Percentiles rank a stretch among this genome's conserved stretches.
Evolutionary conservation across 768 basidiomycete species (phyloP).

Genomic region (Boletellus sp.): DNA sequence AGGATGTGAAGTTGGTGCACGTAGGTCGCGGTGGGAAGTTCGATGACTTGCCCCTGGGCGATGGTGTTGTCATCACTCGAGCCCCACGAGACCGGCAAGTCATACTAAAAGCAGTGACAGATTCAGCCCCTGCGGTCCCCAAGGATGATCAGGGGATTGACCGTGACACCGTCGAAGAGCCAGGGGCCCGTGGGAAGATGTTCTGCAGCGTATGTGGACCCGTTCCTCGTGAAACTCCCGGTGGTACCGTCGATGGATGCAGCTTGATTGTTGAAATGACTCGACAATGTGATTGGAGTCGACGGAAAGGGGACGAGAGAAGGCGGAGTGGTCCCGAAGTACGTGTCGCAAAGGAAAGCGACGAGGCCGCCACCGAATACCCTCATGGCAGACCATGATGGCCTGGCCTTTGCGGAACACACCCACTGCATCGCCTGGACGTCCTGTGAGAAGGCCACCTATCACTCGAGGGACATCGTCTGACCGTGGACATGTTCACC

Average conservation of each 20-base stretch:
- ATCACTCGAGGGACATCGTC: background rate
- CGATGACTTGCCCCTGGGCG: slow-evolving; percentile 39
- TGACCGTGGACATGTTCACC: slow-evolving; percentile 9
- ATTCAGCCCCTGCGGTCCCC: background rate
- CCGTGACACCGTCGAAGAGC: slow-evolving; percentile 39
- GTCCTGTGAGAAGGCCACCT: background rate
- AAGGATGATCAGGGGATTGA: slow-evolving; percentile 11
- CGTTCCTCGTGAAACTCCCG: slow-evolving; percentile 39
- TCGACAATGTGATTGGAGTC: slow-evolving; percentile 25
- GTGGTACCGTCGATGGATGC: slow-evolving; percentile 37
- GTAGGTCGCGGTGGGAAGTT: slow-evolving; percentile 30
- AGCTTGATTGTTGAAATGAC: slow-evolving; percentile 41
- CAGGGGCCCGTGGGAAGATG: slow-evolving; percentile 39
- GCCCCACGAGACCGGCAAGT: slow-evolving; percentile 43
- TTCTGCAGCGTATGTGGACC: slow-evolving; percentile 39
- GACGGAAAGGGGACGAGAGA: slow-evolving; percentile 32
- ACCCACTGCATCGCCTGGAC: slow-evolving; percentile 9
- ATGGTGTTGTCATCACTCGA: slow-evolving; percentile 42
- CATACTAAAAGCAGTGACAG: slow-evolving; percentile 32
- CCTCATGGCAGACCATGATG: slow-evolving; percentile 15
- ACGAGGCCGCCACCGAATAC: slow-evolving; percentile 18
- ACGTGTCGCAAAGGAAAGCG: slow-evolving; percentile 20
- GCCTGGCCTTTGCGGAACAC: slow-evolving; percentile 6
- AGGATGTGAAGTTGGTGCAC: slow-evolving; percentile 48
- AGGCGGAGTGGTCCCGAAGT: slow-evolving; percentile 8